A percentile compares a stretch with the other conserved stretches of the same genome.
These are phyloP conservation scores for Globisporangium cylindrosporum DNA, from an alignment of 352 stramenopile species.

Conservation along the genomic window DNA sequence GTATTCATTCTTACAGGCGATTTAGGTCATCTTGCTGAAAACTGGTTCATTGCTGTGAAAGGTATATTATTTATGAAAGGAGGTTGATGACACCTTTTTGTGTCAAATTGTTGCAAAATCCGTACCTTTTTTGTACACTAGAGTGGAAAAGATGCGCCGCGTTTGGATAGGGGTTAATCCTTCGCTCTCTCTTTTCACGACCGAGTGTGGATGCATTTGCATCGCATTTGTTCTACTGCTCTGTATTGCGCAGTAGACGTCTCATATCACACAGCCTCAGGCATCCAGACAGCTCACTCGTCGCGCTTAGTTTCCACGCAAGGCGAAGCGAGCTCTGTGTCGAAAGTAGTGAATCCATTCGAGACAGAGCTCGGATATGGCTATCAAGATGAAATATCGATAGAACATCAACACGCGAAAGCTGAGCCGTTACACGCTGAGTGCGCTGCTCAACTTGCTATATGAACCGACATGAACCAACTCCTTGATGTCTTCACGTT, in stretches of 20 bases:
- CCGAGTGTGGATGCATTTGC: background rate
- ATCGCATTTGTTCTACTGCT: background rate
- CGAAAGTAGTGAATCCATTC: background rate
- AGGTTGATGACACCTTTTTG: slow-evolving; percentile 1
- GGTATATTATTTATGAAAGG: background rate
- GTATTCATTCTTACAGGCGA: background rate
- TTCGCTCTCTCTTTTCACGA: background rate
- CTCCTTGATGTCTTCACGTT: background rate
- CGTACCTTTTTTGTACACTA: slow-evolving; percentile 4
- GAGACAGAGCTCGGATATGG: no score
- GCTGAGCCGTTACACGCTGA: no score
- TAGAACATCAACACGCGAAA: no score
- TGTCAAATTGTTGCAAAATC: slow-evolving; percentile 7
- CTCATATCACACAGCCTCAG: background rate
- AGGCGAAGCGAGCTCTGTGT: background rate
- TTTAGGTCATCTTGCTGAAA: background rate
- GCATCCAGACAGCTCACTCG: background rate
- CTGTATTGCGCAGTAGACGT: background rate
- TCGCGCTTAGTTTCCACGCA: background rate
- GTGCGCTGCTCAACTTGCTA: no score
- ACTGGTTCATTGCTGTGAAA: background rate
- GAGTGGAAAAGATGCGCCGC: background rate
- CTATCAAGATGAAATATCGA: no score
- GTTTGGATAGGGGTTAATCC: slow-evolving; percentile 5
- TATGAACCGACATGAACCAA: no score